phyloP scores from a whole-genome alignment of 345 rosid genomes.

The Anacardium occidentale region DNA sequence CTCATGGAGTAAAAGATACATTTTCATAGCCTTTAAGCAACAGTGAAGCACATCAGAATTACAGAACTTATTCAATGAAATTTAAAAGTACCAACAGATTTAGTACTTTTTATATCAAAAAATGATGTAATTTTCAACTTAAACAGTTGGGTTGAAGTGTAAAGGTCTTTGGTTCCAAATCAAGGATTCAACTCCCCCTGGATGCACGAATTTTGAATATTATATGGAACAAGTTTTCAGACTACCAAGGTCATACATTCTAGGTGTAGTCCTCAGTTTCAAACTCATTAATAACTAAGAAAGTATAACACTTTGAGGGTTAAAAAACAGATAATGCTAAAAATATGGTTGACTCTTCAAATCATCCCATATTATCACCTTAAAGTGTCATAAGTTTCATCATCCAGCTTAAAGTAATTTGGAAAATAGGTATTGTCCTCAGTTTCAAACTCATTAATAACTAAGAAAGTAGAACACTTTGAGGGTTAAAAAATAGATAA shows the following conservation, averaged over 20 bases:
- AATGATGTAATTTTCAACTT: background rate
- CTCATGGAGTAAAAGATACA: background rate
- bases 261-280: background rate
- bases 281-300: background rate
- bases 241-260: background rate
- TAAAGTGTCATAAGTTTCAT: background rate
- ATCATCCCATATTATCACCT: background rate
- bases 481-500: background rate
- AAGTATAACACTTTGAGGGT: background rate
- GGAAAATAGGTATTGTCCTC: too few species aligned
- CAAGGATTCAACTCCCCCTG: background rate
- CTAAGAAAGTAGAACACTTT: background rate
- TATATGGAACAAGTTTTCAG: background rate
- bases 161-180: background rate
- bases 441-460: background rate
- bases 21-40: background rate
- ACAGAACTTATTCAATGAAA: background rate
- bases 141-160: background rate
- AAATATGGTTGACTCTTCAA: constrained; percentile 14
- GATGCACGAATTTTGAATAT: too few species aligned
- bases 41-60: background rate
- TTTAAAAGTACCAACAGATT: background rate
- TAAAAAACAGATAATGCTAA: too few species aligned
- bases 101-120: background rate
- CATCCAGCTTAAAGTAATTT: background rate